Percentiles rank a stretch among this genome's conserved stretches.
These are phyloP conservation scores for Nephelium lappaceum DNA, from an alignment of 345 rosid genomes.

Conservation along the genomic window DNA sequence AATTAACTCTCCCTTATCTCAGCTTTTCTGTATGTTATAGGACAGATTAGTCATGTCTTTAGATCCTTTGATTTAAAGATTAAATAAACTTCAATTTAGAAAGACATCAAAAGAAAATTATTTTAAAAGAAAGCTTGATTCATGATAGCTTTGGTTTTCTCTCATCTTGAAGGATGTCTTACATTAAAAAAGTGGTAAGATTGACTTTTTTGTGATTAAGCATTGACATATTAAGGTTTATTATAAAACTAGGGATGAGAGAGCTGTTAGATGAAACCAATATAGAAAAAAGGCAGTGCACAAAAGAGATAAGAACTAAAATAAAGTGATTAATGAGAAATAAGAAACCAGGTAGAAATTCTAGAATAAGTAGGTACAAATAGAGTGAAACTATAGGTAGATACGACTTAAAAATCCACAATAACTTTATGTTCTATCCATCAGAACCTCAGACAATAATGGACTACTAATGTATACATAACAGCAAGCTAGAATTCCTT, in stretches of 20 bases:
- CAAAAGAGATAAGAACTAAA: not conserved
- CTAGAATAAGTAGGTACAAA: too few species aligned
- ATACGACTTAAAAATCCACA: not conserved
- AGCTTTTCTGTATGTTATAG: not conserved
- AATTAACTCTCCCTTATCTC: not conserved
- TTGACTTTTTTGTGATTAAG: not conserved
- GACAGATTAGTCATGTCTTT: not conserved
- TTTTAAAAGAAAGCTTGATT: not conserved
- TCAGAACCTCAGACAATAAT: not conserved
- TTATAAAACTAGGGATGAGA: not conserved
- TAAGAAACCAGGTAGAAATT: too few species aligned
- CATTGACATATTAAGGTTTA: not conserved
- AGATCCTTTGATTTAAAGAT: not conserved
- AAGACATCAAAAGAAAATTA: not conserved
- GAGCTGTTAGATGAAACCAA: not conserved
- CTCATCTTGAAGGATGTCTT: not conserved
- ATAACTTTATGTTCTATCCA: not conserved
- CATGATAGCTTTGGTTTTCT: not conserved
- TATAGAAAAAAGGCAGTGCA: not conserved
- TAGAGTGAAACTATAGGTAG: too few species aligned
- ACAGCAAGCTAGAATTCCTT: not conserved
- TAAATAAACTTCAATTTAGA: not conserved
- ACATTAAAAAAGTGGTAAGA: not conserved
- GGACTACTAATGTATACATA: not conserved
- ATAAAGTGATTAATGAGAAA: not conserved